These are phyloP conservation scores for Phalaenopsis aphrodite DNA, from an alignment of 106 monocot species.

Conservation along the genomic window DNA sequence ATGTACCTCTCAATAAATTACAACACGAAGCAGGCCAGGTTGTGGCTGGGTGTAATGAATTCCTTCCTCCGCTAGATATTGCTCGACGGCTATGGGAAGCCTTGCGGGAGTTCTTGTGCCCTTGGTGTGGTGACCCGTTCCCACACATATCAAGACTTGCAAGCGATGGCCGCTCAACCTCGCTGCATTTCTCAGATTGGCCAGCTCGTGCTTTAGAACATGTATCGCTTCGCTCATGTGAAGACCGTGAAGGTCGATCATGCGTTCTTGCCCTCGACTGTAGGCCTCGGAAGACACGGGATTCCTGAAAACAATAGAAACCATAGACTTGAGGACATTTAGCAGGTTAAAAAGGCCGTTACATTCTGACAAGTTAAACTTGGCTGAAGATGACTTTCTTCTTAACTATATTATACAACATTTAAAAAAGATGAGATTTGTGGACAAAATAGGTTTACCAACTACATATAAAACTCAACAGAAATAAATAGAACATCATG, in stretches of 20 bases:
- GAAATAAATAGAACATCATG: no score
- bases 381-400: background rate
- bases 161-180: conserved; percentile 52
- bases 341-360: background rate
- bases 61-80: conserved; percentile 64
- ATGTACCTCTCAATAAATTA: conserved; percentile 36
- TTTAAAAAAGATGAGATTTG: no score
- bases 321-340: background rate
- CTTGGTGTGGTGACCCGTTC: conserved; percentile 79
- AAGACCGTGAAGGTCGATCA: conserved; percentile 86
- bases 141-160: conserved; percentile 73
- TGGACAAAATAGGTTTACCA: no score
- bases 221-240: conserved; percentile 84
- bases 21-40: conserved; percentile 77
- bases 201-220: conserved; percentile 70
- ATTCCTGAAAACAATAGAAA: conserved; percentile 35
- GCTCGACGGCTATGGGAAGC: conserved; percentile 68
- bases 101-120: conserved; percentile 65
- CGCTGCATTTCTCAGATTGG: conserved; percentile 40
- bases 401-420: background rate
- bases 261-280: conserved; percentile 38
- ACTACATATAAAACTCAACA: no score
- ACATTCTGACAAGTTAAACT: background rate
- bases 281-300: conserved; percentile 20
- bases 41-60: conserved; percentile 58